Base-by-base conservation (phyloP, 441 rosid species). In the Kokia cookei region DNA sequence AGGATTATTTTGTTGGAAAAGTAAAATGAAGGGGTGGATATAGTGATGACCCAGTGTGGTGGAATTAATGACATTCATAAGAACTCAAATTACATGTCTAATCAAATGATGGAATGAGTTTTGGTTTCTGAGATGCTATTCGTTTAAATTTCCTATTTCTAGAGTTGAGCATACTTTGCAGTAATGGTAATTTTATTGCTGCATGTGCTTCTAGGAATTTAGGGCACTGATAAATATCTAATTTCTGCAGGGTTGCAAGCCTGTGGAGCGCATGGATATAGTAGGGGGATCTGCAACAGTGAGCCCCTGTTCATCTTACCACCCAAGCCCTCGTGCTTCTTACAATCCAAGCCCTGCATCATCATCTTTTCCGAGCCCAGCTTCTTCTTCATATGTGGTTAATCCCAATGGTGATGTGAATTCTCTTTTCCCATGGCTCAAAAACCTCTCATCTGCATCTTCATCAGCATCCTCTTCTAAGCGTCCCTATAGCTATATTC, bases 381-480 rank as follows among this genome's bases (percentile, higher is more conserved):
- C 83, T 67, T 88, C 92, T 10, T 85, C 94, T 43, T 83, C 91
- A 0, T 84, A 82, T 78, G 82, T 85, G 57, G 81, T 83, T 75
- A 83, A 85, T 75, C 76, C 86, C 32, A 79, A 82, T 77, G 81
- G 82, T 68, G 91, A 90, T 68, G 80, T 84, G 12, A 88, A 75
- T 63, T 86, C 86, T 65, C 89, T 88, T 3, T 82, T 90, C 50
- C 94, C 92, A 4, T 88, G 94, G 94, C 86, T 88, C 5, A 90
- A 87, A 83, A 87, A 90, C 71, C 83, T 90, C 66, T 88, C 94
- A 27, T 85, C 94, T 17, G 83, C 88, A 29, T 86, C 93, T 11
- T 88, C 92, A 19, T 88, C 91, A 8, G 84, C 92, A 37, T 90
- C 94, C n/a, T 88, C 90, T 17, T 84, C 94, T 8, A 84, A 82